Conservation (phyloP, 2,329 filamentous ascomycete genomes). For the Pseudophaeomoniella oleicola region DNA sequence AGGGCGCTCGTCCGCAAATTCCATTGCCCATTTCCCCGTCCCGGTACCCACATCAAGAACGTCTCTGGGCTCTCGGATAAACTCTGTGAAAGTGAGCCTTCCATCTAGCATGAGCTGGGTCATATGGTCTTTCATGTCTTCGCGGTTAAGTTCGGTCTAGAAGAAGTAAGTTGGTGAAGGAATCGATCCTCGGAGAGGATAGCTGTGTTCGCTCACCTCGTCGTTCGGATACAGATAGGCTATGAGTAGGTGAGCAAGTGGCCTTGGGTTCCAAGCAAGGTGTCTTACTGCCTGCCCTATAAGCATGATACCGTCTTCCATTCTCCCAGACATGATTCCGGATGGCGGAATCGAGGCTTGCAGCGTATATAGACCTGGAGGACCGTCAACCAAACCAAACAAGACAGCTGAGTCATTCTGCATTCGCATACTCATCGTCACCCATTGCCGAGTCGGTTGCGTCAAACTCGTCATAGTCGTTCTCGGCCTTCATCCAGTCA, state of each 20-base stretch:
- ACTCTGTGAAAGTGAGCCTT: constrained; percentile 2
- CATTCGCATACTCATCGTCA: neutral
- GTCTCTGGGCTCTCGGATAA: neutral
- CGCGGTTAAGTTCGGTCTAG: neutral
- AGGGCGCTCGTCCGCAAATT: constrained; percentile 29
- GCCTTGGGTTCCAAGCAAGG: neutral
- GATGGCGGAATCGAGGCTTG: constrained; percentile 4
- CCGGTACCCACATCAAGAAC: constrained; percentile 33
- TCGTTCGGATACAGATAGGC: constrained; percentile 9
- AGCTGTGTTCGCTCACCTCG: constrained; percentile 4
- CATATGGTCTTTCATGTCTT: neutral
- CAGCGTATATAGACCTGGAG: neutral
- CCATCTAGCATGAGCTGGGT: constrained; percentile 2
- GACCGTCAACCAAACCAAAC: neutral
- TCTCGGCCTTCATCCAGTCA: neutral
- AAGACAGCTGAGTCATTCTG: neutral
- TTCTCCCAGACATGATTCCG: constrained; percentile 17
- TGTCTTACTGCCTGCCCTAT: constrained; percentile 11
- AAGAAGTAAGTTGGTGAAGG: neutral
- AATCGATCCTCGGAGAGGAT: constrained; percentile 7
- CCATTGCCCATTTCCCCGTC: constrained; percentile 34
- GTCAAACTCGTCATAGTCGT: neutral
- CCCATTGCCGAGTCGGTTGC: neutral
- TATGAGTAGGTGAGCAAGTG: neutral
- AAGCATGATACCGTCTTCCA: constrained; percentile 19